These are phyloP conservation scores for Aspergillus sp. DNA, from an alignment of 2,329 filamentous ascomycete species.

Conservation along the genomic window DNA sequence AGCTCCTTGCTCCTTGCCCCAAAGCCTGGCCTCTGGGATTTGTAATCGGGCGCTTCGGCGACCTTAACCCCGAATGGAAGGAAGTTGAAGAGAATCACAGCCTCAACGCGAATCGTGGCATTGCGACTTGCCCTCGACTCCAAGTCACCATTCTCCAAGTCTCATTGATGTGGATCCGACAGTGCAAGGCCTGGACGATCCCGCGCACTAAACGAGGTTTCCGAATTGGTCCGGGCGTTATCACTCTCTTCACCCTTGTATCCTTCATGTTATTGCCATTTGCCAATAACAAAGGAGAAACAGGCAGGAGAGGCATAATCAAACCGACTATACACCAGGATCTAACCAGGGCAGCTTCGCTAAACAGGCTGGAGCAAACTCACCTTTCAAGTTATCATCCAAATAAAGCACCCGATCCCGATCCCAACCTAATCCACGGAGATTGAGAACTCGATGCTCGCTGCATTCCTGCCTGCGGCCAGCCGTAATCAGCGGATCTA, in stretches of 20 bases:
- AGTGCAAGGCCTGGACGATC: no score
- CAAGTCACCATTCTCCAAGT: no score
- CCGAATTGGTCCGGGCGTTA: not conserved
- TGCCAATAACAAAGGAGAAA: not conserved
- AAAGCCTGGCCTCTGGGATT: not conserved
- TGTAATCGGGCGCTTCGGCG: not conserved
- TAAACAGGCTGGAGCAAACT: not conserved
- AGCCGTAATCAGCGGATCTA: not conserved
- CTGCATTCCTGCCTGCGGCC: not conserved
- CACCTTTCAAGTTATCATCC: not conserved
- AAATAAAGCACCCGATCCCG: not conserved
- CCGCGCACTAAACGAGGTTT: not conserved
- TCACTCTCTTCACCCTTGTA: not conserved
- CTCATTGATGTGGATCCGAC: no score
- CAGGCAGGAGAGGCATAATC: not conserved
- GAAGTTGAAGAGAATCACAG: not conserved
- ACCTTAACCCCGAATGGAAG: not conserved
- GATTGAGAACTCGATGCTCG: not conserved
- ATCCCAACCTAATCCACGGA: not conserved
- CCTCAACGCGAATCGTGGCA: not conserved
- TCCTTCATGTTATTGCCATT: not conserved
- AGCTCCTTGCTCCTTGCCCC: not conserved
- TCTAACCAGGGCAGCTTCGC: not conserved
- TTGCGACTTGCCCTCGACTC: no score
- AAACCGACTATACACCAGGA: not conserved